Evolutionary conservation across 257 asterid species (phyloP).

Genomic region (Solanum appendiculatum): DNA sequence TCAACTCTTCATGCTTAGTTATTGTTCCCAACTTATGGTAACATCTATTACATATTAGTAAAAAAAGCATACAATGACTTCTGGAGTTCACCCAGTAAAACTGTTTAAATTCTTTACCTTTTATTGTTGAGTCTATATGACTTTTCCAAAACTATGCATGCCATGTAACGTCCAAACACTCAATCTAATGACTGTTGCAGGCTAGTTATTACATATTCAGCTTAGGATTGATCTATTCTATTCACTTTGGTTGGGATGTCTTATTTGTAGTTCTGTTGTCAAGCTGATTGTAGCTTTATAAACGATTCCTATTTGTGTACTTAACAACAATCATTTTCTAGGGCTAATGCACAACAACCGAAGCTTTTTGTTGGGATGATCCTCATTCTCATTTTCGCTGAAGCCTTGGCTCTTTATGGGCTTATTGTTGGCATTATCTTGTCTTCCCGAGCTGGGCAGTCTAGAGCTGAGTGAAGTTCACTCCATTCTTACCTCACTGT

Average conservation of each 20-base stretch:
- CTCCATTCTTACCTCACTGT: background rate
- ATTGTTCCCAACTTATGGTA: background rate
- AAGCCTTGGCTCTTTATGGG: slow-evolving; percentile 68
- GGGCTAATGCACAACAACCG: slow-evolving; percentile 72
- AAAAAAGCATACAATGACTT: background rate
- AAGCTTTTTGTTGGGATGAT: slow-evolving; percentile 73
- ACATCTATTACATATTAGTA: background rate
- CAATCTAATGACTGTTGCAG: background rate
- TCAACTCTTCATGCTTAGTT: background rate
- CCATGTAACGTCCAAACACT: background rate
- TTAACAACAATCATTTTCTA: slow-evolving; percentile 10
- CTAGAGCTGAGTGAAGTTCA: slow-evolving; percentile 44
- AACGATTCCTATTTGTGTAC: background rate
- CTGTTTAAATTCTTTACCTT: background rate
- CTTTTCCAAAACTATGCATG: background rate
- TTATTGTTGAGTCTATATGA: background rate
- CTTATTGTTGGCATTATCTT: slow-evolving; percentile 63
- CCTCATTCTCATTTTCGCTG: slow-evolving; percentile 70
- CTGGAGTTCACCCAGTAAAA: background rate
- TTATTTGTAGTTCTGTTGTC: background rate
- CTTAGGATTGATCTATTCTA: background rate
- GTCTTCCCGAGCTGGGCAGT: slow-evolving; percentile 74
- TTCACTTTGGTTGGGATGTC: background rate
- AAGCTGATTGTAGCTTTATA: background rate
- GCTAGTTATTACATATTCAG: background rate